These are phyloP conservation scores for Penicillium fimorum DNA, from an alignment of 495 filamentous ascomycete species.

Conservation along the genomic window DNA sequence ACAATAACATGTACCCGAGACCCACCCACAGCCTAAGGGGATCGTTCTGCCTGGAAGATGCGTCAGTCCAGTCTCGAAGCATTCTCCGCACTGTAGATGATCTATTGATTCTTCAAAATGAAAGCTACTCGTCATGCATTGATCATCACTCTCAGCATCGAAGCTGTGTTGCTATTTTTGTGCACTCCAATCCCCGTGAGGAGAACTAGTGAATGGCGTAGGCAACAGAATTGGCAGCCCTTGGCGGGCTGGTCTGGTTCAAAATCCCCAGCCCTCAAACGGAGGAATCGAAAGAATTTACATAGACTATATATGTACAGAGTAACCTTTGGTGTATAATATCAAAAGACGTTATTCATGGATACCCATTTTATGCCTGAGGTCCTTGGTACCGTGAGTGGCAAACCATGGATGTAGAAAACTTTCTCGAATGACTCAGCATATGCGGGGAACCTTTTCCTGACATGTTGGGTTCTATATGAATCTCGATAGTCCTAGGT, in stretches of 20 bases:
- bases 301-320: neutral
- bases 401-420: neutral
- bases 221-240: conserved; percentile 4
- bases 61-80: neutral
- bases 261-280: neutral
- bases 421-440: conserved; percentile 4
- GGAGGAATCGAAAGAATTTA: neutral
- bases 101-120: too few relatives aligned
- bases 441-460: conserved; percentile 1
- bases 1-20: neutral
- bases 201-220: neutral
- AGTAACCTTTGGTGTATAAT: neutral
- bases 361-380: neutral
- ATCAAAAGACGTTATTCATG: neutral
- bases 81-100: neutral
- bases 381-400: neutral
- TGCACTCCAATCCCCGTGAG: neutral
- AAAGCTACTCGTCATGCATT: neutral
- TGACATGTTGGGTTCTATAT: neutral
- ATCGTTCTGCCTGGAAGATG: neutral
- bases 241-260: neutral
- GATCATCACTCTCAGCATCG: neutral
- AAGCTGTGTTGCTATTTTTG: conserved; percentile 2
- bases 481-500: neutral
- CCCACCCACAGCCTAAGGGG: neutral